Base-by-base conservation (phyloP, 306 rosid species). In the Medicago truncatula region DNA sequence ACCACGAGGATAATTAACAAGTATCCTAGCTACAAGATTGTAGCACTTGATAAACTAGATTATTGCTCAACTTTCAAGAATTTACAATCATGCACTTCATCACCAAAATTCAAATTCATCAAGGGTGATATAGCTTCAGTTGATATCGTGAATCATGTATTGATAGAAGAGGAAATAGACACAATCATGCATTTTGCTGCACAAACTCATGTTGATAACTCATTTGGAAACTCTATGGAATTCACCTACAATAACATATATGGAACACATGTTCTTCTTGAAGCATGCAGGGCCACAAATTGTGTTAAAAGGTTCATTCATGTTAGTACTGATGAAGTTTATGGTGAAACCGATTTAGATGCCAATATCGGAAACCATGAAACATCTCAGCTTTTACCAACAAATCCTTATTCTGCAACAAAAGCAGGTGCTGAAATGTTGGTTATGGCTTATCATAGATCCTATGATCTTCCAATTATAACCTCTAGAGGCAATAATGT, bases 351-450 rank as follows among this genome's bases (percentile, higher is more conserved):
- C 14, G 88, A 88, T 46, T 68, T 82, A 73, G 90, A 78, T 9
- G 31, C 86, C 18, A 75, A 85, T 61, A 82, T 83, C 54, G 96
- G 96, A 9, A 90, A 88, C 50, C 86, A 81, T 9, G 93, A 90
- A 78, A 80, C 96, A 1, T 90, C 93, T 54, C 91, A 84, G 53
- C 93, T 90, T 49, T 87, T 90, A 67, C 96, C 96, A 2, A 85
- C 96, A 1, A 90, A 90, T 66, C 90, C 93, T 58, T 90, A 90
- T 81, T 90, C 93, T 17, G 96, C 96, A 1, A 88, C 96, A 15
- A 90, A 90, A 83, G 93, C 93, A 2, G 96, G 93, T 16, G 96
- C 91, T 5, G 96, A 90, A 66, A 90, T 90, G 96, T 44, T 90
- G 80, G 91, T 81, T 15, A 91, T 88, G 93, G 97, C 97, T 4